Base-by-base conservation (phyloP, 345 rosid species). In the Pugionium cornutum region DNA sequence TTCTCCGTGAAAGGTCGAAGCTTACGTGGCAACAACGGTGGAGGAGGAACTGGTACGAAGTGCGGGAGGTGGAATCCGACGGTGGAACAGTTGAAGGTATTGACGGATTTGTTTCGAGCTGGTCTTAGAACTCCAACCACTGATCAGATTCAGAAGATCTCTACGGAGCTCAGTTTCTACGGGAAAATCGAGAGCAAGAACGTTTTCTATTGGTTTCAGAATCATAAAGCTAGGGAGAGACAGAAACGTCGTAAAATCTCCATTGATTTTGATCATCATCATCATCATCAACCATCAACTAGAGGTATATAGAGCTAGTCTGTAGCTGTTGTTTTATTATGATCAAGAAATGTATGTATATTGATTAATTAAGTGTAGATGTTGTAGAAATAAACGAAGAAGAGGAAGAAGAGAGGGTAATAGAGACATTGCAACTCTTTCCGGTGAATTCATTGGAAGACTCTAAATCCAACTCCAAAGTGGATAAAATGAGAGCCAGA, bases 11-110 rank as follows among this genome's bases (percentile, higher is more conserved):
- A 85, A 77, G 72, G 80, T 36, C 78, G 81, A 55, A 64, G 58
- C 47, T 62, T 68, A 71, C 76, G 83, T 29, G 54, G 76, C 9
- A 62, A 61, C 74, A 61, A 34, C 9, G 37, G 54, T n/a, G 64
- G 70, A 67, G 62, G 50, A 34, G 61, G 42, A 45, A 78, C 82
- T 1, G 95, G 97, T 9, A 80, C 94, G 0, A 92, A 92, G 79
- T 89, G 98, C n/a, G 96, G 96, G 26, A 81, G 98, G 29, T 92
- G 98, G 98, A 92, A 89, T 68, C 98, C 97, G 0, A 87, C 98
- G 27, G 68, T 85, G 1, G 98, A 92, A 68, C 98, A 92, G 69
- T 89, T 88, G 45, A 87, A 89, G 62, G 84, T 89, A 42, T 72
- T 92, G 60, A 86, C 95, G 0, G 98, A 92, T 48, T 68, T 92